These are phyloP conservation scores for Aspergillus alliaceus DNA, from an alignment of 2,329 filamentous ascomycete genomes.

Conservation along the genomic window DNA sequence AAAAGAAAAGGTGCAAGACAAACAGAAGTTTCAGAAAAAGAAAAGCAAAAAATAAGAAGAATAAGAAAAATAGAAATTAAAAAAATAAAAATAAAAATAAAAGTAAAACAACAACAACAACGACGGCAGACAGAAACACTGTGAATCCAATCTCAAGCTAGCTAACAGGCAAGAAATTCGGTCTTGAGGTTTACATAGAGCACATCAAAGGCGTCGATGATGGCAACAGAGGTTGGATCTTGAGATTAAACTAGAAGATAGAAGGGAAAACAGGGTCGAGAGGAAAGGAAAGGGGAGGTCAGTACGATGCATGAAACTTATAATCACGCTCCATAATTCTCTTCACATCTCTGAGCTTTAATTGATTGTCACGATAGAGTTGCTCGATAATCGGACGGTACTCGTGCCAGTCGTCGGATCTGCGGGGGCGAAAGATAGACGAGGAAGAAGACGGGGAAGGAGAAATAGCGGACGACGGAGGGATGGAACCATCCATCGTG, in stretches of 20 bases:
- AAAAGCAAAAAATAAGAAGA: slow-evolving; percentile 9
- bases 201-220: not conserved
- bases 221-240: not conserved
- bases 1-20: slow-evolving; percentile 6
- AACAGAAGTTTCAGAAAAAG: not conserved
- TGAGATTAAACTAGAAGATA: too few relatives aligned
- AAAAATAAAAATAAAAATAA: too few relatives aligned
- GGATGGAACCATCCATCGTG: slow-evolving; percentile 27
- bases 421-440: slow-evolving; percentile 33
- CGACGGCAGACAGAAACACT: not conserved
- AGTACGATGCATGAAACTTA: slow-evolving; percentile 38
- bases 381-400: slow-evolving; percentile 36
- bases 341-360: slow-evolving; percentile 38
- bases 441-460: slow-evolving; percentile 17
- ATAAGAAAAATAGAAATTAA: not conserved
- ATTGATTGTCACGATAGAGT: slow-evolving; percentile 36
- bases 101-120: not conserved
- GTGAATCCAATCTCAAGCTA: not conserved
- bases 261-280: not conserved
- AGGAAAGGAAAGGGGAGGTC: slow-evolving; percentile 8
- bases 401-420: slow-evolving; percentile 38
- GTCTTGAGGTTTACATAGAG: not conserved
- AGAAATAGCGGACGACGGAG: slow-evolving; percentile 20
- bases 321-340: slow-evolving; percentile 37
- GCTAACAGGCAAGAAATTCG: not conserved